These are phyloP conservation scores for Mycena chlorophos DNA, from an alignment of 768 basidiomycete species.

Conservation along the genomic window DNA sequence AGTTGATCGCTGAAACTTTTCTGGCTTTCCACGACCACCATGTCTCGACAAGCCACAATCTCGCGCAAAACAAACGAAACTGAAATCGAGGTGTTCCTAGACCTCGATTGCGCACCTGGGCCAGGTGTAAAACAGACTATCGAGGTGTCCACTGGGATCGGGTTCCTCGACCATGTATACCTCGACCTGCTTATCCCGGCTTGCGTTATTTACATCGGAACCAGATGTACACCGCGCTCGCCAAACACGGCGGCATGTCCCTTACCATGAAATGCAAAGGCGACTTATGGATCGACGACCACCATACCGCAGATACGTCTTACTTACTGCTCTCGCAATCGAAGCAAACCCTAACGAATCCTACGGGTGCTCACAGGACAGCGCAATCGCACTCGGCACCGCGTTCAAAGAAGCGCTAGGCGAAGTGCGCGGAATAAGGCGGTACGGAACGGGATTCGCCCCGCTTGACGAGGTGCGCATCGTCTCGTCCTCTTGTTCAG, in stretches of 20 bases:
- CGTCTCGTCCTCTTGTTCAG: background rate
- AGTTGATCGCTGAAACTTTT: background rate
- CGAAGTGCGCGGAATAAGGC: constrained; percentile 88
- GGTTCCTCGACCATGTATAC: constrained; percentile 97
- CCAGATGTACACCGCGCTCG: constrained; percentile 97
- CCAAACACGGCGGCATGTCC: constrained; percentile 95
- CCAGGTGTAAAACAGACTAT: constrained; percentile 68
- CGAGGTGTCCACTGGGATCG: constrained; percentile 88
- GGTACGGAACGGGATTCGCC: constrained; percentile 96
- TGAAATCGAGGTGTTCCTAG: constrained; percentile 75
- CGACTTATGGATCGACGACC: constrained; percentile 97
- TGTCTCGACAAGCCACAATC: constrained; percentile 64
- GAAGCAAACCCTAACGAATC: constrained; percentile 13
- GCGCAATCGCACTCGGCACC: constrained; percentile 80
- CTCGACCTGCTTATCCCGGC: background rate
- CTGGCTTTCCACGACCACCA: constrained; percentile 28
- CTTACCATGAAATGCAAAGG: constrained; percentile 89
- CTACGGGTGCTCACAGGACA: constrained; percentile 64
- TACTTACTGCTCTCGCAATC: background rate
- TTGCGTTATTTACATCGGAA: constrained; percentile 2
- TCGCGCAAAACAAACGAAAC: constrained; percentile 92
- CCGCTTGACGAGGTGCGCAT: constrained; percentile 87
- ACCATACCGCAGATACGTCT: constrained; percentile 95
- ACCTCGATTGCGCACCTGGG: constrained; percentile 78
- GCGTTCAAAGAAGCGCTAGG: constrained; percentile 96